These are phyloP conservation scores for Suillus americanus DNA, from an alignment of 768 basidiomycete genomes.

Conservation along the genomic window DNA sequence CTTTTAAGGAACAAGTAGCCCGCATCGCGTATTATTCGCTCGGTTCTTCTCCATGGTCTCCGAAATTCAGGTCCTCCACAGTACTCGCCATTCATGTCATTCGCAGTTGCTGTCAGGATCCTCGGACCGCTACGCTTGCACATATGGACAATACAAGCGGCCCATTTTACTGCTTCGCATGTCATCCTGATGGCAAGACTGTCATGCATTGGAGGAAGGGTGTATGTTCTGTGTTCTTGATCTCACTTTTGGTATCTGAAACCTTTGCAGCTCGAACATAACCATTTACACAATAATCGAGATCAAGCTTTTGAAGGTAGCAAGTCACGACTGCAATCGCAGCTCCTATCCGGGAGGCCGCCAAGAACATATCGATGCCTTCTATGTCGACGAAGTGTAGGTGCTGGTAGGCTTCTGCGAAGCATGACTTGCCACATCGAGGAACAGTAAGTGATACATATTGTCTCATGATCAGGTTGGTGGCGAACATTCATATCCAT, in stretches of 20 bases:
- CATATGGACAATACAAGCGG: constrained; percentile 24
- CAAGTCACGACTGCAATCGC: constrained; percentile 2
- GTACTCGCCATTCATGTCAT: constrained; percentile 3
- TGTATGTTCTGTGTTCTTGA: background rate
- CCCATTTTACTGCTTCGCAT: background rate
- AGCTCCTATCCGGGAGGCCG: background rate
- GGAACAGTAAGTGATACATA: constrained; percentile 1
- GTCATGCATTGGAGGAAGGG: constrained; percentile 6
- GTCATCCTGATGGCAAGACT: constrained; percentile 3
- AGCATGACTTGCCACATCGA: constrained; percentile 1
- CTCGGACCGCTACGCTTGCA: constrained; percentile 18
- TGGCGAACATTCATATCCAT: background rate
- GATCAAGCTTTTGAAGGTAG: background rate
- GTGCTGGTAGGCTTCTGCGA: background rate
- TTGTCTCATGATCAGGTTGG: background rate
- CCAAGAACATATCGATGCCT: constrained; percentile 1
- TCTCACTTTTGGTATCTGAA: background rate
- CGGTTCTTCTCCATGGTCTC: constrained; percentile 5
- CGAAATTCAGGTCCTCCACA: constrained; percentile 2
- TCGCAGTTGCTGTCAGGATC: constrained; percentile 15
- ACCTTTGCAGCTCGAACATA: constrained; percentile 3
- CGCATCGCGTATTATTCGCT: background rate
- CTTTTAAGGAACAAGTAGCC: background rate
- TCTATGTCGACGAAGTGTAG: constrained; percentile 4
- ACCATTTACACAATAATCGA: constrained; percentile 1